A percentile compares a stretch with the other conserved stretches of the same genome.
Conservation (phyloP, 371 early-diverging fungal species). For the Umbelopsis sp. region DNA sequence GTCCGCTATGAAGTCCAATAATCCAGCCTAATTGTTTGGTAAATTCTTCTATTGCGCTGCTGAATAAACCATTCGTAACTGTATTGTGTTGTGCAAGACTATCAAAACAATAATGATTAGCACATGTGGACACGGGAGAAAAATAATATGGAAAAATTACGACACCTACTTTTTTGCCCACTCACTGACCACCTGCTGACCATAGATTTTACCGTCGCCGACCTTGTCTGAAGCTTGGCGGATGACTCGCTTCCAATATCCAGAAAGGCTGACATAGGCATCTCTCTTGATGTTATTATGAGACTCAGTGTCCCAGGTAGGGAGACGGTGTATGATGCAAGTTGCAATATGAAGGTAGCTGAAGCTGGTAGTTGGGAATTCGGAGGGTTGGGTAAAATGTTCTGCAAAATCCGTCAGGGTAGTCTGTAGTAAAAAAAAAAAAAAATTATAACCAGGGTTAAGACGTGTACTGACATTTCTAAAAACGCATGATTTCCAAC, state of each 20-base stretch:
- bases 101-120: conserved; percentile 9
- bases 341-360: conserved; percentile 80
- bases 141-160: neutral
- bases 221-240: conserved; percentile 70
- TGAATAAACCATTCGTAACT: conserved; percentile 49
- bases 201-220: conserved; percentile 78
- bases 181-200: conserved; percentile 71
- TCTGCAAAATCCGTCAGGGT: conserved; percentile 82
- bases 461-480: neutral
- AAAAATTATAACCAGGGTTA: too few species aligned
- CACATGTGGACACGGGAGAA: neutral
- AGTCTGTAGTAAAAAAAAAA: conserved; percentile 47
- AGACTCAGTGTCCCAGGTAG: conserved; percentile 75
- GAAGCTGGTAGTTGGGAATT: conserved; percentile 78
- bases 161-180: conserved; percentile 74
- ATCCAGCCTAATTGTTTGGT: conserved; percentile 68
- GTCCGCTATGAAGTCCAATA: conserved; percentile 46
- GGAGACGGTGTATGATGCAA: conserved; percentile 76
- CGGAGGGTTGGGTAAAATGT: conserved; percentile 79
- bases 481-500: neutral
- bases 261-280: conserved; percentile 73
- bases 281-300: conserved; percentile 71
- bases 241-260: conserved; percentile 79
- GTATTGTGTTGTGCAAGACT: conserved; percentile 64
- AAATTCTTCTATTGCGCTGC: conserved; percentile 71